These are phyloP conservation scores for Pichia phayaonensis DNA, from an alignment of 805 yeast genomes.

Conservation along the genomic window DNA sequence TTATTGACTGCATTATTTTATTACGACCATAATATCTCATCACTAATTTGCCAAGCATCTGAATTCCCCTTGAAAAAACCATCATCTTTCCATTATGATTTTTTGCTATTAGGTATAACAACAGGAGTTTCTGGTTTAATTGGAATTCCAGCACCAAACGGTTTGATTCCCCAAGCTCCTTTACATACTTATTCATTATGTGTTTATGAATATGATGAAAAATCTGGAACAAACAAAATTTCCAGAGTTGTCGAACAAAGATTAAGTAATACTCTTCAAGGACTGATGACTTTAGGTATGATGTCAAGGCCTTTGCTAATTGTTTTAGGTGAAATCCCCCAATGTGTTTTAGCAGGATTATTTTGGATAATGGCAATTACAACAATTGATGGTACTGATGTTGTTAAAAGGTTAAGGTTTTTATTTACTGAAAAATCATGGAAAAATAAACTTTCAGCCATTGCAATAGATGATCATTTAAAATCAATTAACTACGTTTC, in stretches of 20 bases:
- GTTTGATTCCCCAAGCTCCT: slow-evolving; percentile 96
- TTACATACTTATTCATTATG: slow-evolving; percentile 76
- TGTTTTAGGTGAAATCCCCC: slow-evolving; percentile 81
- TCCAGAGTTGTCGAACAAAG: slow-evolving; percentile 80
- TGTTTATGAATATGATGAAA: slow-evolving; percentile 37
- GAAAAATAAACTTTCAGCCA: slow-evolving; percentile 3
- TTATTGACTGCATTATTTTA: slow-evolving; percentile 78
- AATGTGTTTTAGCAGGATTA: slow-evolving; percentile 85
- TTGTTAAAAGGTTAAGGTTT: slow-evolving; percentile 55
- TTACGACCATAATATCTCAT: slow-evolving; percentile 92
- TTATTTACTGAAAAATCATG: slow-evolving; percentile 51
- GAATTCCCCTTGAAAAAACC: slow-evolving; percentile 81
- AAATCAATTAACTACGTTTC: not conserved
- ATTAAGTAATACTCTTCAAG: slow-evolving; percentile 77
- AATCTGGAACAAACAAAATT: slow-evolving; percentile 27
- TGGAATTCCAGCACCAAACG: slow-evolving; percentile 95
- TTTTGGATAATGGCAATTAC: slow-evolving; percentile 90
- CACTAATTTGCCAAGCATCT: slow-evolving; percentile 83
- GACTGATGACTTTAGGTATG: slow-evolving; percentile 72
- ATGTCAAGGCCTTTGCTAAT: slow-evolving; percentile 84
- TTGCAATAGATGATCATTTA: not conserved
- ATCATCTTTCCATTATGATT: slow-evolving; percentile 88
- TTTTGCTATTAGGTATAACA: slow-evolving; percentile 71
- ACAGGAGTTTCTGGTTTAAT: slow-evolving; percentile 83
- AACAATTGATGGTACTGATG: slow-evolving; percentile 62